phyloP scores from a whole-genome alignment of 805 yeast species.

The Ogataea henricii region DNA sequence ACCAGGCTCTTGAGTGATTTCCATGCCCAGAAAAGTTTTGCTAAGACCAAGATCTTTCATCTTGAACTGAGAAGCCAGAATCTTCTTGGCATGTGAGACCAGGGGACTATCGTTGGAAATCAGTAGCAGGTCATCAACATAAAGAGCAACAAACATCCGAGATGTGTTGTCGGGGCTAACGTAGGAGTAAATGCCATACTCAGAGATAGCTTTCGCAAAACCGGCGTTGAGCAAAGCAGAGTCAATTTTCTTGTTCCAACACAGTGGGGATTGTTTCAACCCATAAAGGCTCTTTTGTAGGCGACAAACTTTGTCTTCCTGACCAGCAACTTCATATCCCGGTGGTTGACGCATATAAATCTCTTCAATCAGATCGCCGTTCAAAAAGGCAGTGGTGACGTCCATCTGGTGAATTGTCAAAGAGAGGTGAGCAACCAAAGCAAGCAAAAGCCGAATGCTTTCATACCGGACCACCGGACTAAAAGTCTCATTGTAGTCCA shows the following conservation, averaged over 20 bases:
- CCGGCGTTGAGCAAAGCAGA: constrained; percentile 3
- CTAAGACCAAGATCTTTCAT: constrained; percentile 11
- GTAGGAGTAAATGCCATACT: constrained; percentile 4
- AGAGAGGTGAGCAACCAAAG: neutral
- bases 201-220: constrained; percentile 1
- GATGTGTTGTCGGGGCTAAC: neutral
- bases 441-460: neutral
- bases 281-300: neutral
- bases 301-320: neutral
- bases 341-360: constrained; percentile 11
- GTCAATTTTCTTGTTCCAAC: constrained; percentile 2
- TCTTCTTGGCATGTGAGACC: neutral
- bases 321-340: neutral
- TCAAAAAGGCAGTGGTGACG: constrained; percentile 17
- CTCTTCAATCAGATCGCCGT: constrained; percentile 13
- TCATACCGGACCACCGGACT: constrained; percentile 1
- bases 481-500: neutral
- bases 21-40: constrained; percentile 8
- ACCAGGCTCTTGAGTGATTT: constrained; percentile 4
- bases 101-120: neutral
- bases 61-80: neutral
- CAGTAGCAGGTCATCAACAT: constrained; percentile 5
- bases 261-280: neutral
- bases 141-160: constrained; percentile 2
- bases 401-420: constrained; percentile 17